Conservation (phyloP, 306 rosid species). For the Fagus sylvatica region DNA sequence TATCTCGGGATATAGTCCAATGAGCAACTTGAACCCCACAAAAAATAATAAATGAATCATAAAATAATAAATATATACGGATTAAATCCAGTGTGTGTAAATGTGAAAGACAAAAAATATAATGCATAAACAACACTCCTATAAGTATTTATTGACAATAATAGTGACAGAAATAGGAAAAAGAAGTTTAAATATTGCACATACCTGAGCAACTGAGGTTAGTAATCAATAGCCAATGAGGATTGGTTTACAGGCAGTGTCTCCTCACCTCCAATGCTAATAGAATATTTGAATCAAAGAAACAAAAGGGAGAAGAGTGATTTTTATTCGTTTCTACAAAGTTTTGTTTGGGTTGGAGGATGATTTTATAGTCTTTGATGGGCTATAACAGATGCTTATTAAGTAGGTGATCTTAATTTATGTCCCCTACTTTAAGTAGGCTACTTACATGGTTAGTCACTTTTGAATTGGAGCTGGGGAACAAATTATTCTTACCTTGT, state of each 20-base stretch:
- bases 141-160: too few relatives aligned
- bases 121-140: too few relatives aligned
- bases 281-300: neutral
- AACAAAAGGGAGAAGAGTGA: neutral
- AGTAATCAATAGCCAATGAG: neutral
- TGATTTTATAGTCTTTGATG: neutral
- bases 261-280: neutral
- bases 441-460: neutral
- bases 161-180: too few relatives aligned
- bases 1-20: too few relatives aligned
- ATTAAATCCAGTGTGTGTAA: too few relatives aligned
- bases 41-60: too few relatives aligned
- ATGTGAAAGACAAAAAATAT: too few relatives aligned
- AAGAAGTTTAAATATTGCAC: neutral
- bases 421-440: neutral
- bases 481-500: neutral
- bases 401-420: neutral
- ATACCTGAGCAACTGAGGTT: neutral
- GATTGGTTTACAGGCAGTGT: neutral
- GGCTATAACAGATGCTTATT: neutral
- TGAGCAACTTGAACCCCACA: too few relatives aligned
- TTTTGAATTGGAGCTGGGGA: neutral
- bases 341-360: too few relatives aligned
- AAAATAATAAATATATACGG: too few relatives aligned
- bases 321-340: neutral